Evolutionary conservation across 208 protist genomes (phyloP).

Genomic region (Acanthamoeba sp.): DNA sequence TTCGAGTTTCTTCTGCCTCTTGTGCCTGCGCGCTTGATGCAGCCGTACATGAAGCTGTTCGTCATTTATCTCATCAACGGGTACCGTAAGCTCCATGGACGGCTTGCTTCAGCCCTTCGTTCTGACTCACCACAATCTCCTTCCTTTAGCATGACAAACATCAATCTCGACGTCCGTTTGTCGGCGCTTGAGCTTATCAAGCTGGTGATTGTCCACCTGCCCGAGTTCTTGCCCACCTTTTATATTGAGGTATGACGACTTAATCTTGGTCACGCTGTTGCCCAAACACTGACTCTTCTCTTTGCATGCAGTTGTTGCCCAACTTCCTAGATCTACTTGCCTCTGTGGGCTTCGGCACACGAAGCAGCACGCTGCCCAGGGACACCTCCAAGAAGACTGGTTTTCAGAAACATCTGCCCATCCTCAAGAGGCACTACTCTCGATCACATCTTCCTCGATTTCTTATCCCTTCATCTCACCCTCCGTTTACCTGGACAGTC

Average conservation of each 20-base stretch:
- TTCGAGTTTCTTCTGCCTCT: slow-evolving; percentile 65
- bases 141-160: slow-evolving; percentile 41
- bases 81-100: background rate
- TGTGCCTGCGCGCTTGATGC: slow-evolving; percentile 48
- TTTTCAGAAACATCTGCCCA: slow-evolving; percentile 45
- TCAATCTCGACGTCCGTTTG: slow-evolving; percentile 59
- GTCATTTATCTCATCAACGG: slow-evolving; percentile 53
- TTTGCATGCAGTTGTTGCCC: background rate
- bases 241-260: slow-evolving; percentile 61
- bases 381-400: slow-evolving; percentile 64
- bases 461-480: too few relatives aligned
- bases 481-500: background rate
- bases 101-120: background rate
- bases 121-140: background rate
- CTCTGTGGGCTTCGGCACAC: slow-evolving; percentile 31
- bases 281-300: background rate
- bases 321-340: slow-evolving; percentile 51
- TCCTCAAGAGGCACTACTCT: slow-evolving; percentile 36
- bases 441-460: too few relatives aligned
- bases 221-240: slow-evolving; percentile 44
- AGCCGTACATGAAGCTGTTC: slow-evolving; percentile 55
- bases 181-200: slow-evolving; percentile 42
- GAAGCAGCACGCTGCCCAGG: slow-evolving; percentile 38
- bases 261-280: background rate
- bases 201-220: slow-evolving; percentile 39